Evolutionary conservation across 176 grass and related monocot species (phyloP), one percentile per base, ranked within the genome.

Genomic region (Phoenix roebelenii): DNA sequence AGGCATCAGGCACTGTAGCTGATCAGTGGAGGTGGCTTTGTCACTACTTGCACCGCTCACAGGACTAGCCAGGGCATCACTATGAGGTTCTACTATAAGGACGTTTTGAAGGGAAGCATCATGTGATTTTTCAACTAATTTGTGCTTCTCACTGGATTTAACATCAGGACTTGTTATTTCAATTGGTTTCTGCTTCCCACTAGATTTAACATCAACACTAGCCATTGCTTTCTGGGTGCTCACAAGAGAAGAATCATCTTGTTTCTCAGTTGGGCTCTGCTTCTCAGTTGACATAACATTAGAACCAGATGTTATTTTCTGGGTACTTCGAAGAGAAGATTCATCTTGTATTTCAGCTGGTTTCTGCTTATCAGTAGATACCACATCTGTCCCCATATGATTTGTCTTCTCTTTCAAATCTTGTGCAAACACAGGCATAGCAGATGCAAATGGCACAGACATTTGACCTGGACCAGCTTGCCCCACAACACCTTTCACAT

Each of bases 191-290:
- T 52, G 50, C 49, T 80, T 77, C 69, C 77, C 76, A 77, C 54
- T 15, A 32, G 58, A 25, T 57, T 44, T 57, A 69, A 49, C 16
- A 4, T 61, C 76, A 79, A 48, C 55, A 58, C 18, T 70, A 61
- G 22, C 55, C 55, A 39, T 65, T 50, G 28, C 26, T 82, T 85
- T 91, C 72, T 72, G 85, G 62, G 72, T 80, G 68, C 81, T 78
- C 15, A 59, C 61, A 72, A 61, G 58, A 69, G 77, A 48, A 68
- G 50, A 39, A 16, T 55, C 5, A 28, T 10, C 25, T 68, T 18
- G 18, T 22, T 56, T 68, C 1, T 68, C 26, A 39, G 18, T 2
- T 68, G 53, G 18, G 15, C 55, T 44, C n/a, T 35, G 17, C 7
- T 22, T 55, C 52, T 20, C 65, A 32, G 12, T 28, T 30, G n/a